Conservation (phyloP, 2,329 filamentous ascomycete species). For the Nothopassalora personata region DNA sequence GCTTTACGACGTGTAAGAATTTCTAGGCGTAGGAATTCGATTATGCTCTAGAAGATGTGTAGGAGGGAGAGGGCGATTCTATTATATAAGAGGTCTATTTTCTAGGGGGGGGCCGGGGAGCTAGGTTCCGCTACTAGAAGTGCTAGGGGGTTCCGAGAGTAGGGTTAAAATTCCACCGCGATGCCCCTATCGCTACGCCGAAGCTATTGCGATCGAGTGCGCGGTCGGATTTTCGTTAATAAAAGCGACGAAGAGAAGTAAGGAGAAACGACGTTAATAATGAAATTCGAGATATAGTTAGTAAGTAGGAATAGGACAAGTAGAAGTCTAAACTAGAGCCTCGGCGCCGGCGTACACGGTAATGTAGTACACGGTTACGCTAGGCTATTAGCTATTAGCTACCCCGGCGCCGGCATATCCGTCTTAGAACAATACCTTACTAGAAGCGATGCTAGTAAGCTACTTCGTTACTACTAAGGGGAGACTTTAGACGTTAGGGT, state of each 20-base stretch:
- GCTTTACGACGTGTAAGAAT: conserved; percentile 6
- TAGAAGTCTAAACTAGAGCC: not conserved
- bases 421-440: not conserved
- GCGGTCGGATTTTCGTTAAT: not conserved
- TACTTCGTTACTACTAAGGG: not conserved
- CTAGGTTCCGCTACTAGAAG: not conserved
- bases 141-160: not conserved
- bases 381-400: not conserved
- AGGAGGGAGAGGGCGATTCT: not conserved
- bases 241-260: not conserved
- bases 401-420: not conserved
- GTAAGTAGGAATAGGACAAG: not conserved
- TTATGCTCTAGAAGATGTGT: not conserved
- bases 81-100: not conserved
- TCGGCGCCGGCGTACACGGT: not conserved
- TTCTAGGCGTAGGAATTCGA: conserved; percentile 12
- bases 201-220: not conserved
- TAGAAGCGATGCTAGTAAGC: not conserved
- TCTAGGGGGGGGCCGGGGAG: not conserved
- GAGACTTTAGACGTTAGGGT: not conserved
- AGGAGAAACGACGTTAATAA: not conserved
- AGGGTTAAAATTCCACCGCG: not conserved
- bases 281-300: not conserved
- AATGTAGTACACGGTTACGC: too few species aligned
- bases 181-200: not conserved